Percentiles rank a stretch among this genome's conserved stretches.
phyloP scores from a whole-genome alignment of 2,329 filamentous ascomycete genomes.

The Monosporascus sp. region DNA sequence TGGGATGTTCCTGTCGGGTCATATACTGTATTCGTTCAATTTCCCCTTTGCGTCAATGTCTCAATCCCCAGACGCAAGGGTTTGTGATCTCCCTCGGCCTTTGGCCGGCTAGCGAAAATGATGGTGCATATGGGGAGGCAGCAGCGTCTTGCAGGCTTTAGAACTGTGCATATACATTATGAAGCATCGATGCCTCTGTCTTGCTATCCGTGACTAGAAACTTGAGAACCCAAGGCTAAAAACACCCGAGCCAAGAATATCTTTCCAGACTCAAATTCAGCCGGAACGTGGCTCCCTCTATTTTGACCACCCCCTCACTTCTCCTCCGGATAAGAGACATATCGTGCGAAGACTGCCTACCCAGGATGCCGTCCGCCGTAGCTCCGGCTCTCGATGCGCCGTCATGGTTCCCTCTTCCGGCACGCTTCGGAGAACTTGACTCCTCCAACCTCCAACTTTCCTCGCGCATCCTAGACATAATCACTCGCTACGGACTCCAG shows the following conservation, averaged over 20 bases:
- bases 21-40: too few species aligned
- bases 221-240: background rate
- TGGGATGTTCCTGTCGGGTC: too few species aligned
- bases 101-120: too few species aligned
- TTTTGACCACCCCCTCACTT: background rate
- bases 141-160: too few species aligned
- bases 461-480: constrained; percentile 33
- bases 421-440: constrained; percentile 4
- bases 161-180: too few species aligned
- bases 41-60: too few species aligned
- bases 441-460: constrained; percentile 9
- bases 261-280: background rate
- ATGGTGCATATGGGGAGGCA: too few species aligned
- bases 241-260: background rate
- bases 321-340: background rate
- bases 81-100: too few species aligned
- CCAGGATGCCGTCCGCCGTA: constrained; percentile 13
- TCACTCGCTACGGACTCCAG: constrained; percentile 33
- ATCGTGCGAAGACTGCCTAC: background rate
- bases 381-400: constrained; percentile 5
- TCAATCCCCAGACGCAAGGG: too few species aligned
- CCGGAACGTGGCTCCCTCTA: background rate
- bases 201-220: too few species aligned
- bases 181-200: too few species aligned
- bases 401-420: constrained; percentile 1